A percentile compares a stretch with the other conserved stretches of the same genome.
Evolutionary conservation across 2,329 filamentous ascomycete genomes (phyloP).

Genomic region (Plenodomus lindquistii): DNA sequence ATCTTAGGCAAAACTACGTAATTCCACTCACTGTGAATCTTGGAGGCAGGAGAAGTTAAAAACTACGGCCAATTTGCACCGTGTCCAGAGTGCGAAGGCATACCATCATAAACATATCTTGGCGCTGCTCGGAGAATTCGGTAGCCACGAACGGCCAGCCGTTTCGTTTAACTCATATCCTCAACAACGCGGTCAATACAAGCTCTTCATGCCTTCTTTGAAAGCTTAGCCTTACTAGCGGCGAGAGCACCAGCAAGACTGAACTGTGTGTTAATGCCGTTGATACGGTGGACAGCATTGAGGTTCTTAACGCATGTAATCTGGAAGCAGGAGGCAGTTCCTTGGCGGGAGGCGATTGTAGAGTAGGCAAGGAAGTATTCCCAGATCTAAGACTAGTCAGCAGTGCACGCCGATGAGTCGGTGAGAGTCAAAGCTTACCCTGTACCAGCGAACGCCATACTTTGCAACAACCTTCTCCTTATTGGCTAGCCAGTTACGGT

Average conservation of each 20-base stretch:
- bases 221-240: slow-evolving; percentile 48
- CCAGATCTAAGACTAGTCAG: slow-evolving; percentile 69
- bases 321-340: slow-evolving; percentile 83
- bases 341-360: slow-evolving; percentile 82
- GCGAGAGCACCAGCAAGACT: slow-evolving; percentile 68
- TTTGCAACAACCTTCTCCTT: slow-evolving; percentile 89
- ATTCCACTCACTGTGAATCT: too few relatives aligned
- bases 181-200: background rate
- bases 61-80: background rate
- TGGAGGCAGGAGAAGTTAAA: too few relatives aligned
- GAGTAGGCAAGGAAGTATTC: slow-evolving; percentile 88
- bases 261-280: slow-evolving; percentile 72
- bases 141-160: too few relatives aligned
- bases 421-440: slow-evolving; percentile 62
- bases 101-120: background rate
- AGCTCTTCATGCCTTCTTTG: slow-evolving; percentile 11
- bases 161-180: too few relatives aligned
- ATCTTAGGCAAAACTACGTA: too few relatives aligned
- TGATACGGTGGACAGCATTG: slow-evolving; percentile 80
- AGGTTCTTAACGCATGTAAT: slow-evolving; percentile 88
- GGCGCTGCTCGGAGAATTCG: background rate
- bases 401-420: background rate
- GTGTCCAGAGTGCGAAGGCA: background rate
- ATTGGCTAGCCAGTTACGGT: slow-evolving; percentile 97
- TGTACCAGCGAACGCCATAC: slow-evolving; percentile 94